These are phyloP conservation scores for Myochromella boudieri DNA, from an alignment of 768 basidiomycete species.

Conservation along the genomic window DNA sequence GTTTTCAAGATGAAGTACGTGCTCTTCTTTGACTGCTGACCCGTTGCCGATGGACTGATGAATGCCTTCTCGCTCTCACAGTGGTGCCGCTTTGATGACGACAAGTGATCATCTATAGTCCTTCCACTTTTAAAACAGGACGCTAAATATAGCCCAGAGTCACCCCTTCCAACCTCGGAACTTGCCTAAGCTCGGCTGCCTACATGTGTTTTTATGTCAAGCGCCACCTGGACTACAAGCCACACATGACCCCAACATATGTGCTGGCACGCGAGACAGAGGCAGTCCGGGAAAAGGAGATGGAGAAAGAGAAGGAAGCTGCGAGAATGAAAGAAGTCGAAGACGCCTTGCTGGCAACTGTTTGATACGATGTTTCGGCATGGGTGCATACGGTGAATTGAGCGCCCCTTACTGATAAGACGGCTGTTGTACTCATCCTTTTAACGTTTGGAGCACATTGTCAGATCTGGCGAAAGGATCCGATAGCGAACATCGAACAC, in stretches of 20 bases:
- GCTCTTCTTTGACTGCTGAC: background rate
- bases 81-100: constrained; percentile 96
- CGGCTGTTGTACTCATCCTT: background rate
- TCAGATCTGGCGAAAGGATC: no score
- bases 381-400: background rate
- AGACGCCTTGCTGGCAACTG: constrained; percentile 58
- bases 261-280: constrained; percentile 65
- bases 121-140: constrained; percentile 1
- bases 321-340: constrained; percentile 62
- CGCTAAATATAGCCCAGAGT: constrained; percentile 48
- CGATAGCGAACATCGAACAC: no score
- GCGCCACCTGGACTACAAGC: constrained; percentile 82
- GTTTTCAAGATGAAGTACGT: constrained; percentile 82
- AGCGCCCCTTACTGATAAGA: constrained; percentile 2
- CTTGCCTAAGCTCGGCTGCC: constrained; percentile 70
- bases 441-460: background rate
- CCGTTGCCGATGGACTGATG: constrained; percentile 1
- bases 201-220: constrained; percentile 98
- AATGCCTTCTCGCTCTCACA: constrained; percentile 26
- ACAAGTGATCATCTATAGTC: constrained; percentile 54
- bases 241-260: constrained; percentile 66
- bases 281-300: constrained; percentile 57
- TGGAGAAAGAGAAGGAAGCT: constrained; percentile 44
- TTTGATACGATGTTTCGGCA: constrained; percentile 21
- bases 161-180: constrained; percentile 63